Conservation (phyloP, 148 eudicot genomes). For the Arbutus unedo region DNA sequence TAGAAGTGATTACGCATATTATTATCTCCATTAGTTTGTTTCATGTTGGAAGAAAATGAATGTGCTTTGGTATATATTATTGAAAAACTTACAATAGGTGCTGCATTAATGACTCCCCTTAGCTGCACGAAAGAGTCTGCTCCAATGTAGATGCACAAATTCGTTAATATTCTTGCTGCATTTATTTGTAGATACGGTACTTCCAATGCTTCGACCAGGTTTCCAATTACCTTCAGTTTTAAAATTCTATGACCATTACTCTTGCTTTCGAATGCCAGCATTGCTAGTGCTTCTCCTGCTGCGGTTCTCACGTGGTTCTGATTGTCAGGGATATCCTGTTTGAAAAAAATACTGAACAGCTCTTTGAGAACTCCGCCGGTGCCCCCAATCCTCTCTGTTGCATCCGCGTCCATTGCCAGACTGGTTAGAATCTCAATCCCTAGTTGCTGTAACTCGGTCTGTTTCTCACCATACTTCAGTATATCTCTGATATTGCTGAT, state of each 20-base stretch:
- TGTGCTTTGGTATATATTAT: not conserved
- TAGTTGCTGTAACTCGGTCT: slow-evolving; percentile 53
- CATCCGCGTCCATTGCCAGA: slow-evolving; percentile 58
- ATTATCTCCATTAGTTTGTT: not conserved
- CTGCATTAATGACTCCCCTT: slow-evolving; percentile 44
- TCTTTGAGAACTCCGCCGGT: slow-evolving; percentile 82
- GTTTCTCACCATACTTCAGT: slow-evolving; percentile 55
- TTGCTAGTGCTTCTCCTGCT: slow-evolving; percentile 73
- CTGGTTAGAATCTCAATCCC: slow-evolving; percentile 69
- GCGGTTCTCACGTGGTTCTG: slow-evolving; percentile 47
- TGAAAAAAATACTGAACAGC: slow-evolving; percentile 61
- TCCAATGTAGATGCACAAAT: slow-evolving; percentile 62
- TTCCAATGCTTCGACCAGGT: slow-evolving; percentile 48
- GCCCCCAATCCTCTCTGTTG: slow-evolving; percentile 52
- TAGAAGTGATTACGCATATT: not conserved
- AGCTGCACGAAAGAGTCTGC: slow-evolving; percentile 46
- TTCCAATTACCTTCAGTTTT: slow-evolving; percentile 33
- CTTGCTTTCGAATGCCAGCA: slow-evolving; percentile 65
- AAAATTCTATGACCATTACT: slow-evolving; percentile 45
- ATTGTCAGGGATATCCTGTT: slow-evolving; percentile 24
- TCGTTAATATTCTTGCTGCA: slow-evolving; percentile 67
- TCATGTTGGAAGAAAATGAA: not conserved
- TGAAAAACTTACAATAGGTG: slow-evolving; percentile 56
- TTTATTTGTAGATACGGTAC: slow-evolving; percentile 38
- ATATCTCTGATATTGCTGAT: slow-evolving; percentile 70